A percentile compares a stretch with the other conserved stretches of the same genome.
These are phyloP conservation scores for Chrysosporium keratinophilum DNA, from an alignment of 2,329 filamentous ascomycete species.

Conservation along the genomic window DNA sequence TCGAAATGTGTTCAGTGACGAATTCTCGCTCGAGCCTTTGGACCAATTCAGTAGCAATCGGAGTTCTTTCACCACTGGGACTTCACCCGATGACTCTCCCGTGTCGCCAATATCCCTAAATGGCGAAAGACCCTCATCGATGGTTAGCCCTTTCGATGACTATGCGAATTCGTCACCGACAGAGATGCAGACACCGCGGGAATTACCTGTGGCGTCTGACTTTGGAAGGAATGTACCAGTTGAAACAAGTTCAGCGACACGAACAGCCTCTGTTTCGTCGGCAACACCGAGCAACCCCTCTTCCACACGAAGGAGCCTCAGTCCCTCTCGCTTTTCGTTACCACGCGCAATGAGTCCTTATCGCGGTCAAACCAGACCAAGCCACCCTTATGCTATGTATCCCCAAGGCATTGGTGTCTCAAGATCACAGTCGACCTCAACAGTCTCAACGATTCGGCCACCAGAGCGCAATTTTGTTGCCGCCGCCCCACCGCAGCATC, in stretches of 20 bases:
- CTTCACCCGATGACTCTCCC: slow-evolving; percentile 5
- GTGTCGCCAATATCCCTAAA: not conserved
- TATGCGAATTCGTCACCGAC: slow-evolving; percentile 23
- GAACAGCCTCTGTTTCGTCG: slow-evolving; percentile 17
- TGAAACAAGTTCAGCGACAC: slow-evolving; percentile 16
- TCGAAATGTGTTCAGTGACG: slow-evolving; percentile 41
- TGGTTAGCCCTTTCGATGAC: slow-evolving; percentile 16
- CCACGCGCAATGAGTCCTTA: slow-evolving; percentile 53
- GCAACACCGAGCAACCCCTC: slow-evolving; percentile 21
- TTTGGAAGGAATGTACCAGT: slow-evolving; percentile 19
- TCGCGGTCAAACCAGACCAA: slow-evolving; percentile 60
- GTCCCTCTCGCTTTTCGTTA: slow-evolving; percentile 37
- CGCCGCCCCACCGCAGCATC: slow-evolving; percentile 62
- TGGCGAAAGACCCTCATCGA: not conserved
- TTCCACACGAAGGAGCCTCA: slow-evolving; percentile 33
- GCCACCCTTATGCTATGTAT: slow-evolving; percentile 78
- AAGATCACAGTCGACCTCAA: slow-evolving; percentile 57
- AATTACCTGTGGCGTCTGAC: slow-evolving; percentile 21
- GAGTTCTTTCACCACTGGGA: slow-evolving; percentile 11
- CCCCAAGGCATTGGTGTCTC: slow-evolving; percentile 54
- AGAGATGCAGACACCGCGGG: slow-evolving; percentile 22
- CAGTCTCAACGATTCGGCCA: slow-evolving; percentile 56
- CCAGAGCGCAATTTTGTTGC: slow-evolving; percentile 50
- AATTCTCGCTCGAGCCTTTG: slow-evolving; percentile 37
- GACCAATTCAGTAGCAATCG: slow-evolving; percentile 21